These are phyloP conservation scores for Trypanosoma melophagium DNA, from an alignment of 208 protist genomes.

Conservation along the genomic window DNA sequence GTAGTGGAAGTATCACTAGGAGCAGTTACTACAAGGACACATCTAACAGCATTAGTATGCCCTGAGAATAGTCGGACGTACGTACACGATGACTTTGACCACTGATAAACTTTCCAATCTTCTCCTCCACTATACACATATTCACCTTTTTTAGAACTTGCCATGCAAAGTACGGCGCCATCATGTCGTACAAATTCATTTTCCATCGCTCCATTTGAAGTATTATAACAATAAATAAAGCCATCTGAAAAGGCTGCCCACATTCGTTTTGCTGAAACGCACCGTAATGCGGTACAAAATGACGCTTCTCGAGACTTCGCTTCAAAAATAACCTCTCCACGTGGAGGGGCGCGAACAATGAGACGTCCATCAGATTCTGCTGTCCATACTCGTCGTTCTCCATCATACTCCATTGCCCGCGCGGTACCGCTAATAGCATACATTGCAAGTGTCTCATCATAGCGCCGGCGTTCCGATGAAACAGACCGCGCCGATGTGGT, in stretches of 20 bases:
- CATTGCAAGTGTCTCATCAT: conserved; percentile 36
- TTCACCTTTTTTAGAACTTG: conserved; percentile 38
- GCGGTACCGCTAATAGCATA: conserved; percentile 35
- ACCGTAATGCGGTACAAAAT: conserved; percentile 19
- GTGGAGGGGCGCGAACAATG: conserved; percentile 39
- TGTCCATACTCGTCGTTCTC: conserved; percentile 58
- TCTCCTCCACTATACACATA: conserved; percentile 63
- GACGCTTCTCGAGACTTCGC: background rate
- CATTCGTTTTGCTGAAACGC: conserved; percentile 33
- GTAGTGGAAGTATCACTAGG: too few relatives aligned
- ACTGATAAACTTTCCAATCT: conserved; percentile 78
- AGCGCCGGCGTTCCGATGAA: conserved; percentile 30
- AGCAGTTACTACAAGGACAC: conserved; percentile 27
- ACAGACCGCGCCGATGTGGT: conserved; percentile 18
- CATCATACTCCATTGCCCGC: conserved; percentile 53
- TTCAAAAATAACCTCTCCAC: conserved; percentile 19
- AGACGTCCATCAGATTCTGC: conserved; percentile 63
- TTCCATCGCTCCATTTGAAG: conserved; percentile 35
- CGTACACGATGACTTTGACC: conserved; percentile 49
- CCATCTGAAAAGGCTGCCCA: conserved; percentile 71
- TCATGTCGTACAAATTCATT: conserved; percentile 60
- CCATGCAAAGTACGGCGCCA: conserved; percentile 43
- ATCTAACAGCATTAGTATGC: conserved; percentile 61
- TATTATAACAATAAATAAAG: conserved; percentile 53
- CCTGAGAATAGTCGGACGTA: conserved; percentile 59